phyloP scores from a whole-genome alignment of 441 rosid species.

The Eruca vesicaria region DNA sequence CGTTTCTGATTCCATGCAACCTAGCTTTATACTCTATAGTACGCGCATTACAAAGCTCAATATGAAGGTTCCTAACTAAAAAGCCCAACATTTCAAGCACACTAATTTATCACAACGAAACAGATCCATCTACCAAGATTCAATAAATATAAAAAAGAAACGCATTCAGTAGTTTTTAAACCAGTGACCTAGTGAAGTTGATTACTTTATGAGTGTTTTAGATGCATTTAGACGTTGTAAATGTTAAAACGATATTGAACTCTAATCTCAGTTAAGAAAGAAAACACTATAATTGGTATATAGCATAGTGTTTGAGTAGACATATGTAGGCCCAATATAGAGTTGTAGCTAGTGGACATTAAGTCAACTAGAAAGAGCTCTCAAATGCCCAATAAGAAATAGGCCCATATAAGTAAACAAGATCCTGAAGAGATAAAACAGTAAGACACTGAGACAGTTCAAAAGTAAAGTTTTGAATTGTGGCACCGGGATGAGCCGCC shows the following conservation, averaged over 20 bases:
- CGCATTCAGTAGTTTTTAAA: slow-evolving; percentile 3
- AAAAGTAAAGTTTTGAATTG: background rate
- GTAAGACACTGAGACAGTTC: background rate
- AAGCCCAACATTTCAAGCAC: background rate
- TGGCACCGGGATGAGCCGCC: background rate
- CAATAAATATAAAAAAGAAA: background rate
- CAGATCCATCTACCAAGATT: background rate
- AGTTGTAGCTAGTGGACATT: background rate
- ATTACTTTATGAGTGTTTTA: background rate
- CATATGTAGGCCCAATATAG: background rate
- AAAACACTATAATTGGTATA: background rate
- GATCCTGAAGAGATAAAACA: background rate
- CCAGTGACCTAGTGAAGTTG: slow-evolving; percentile 57
- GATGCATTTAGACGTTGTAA: background rate
- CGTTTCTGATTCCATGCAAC: too few relatives aligned
- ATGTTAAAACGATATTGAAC: background rate
- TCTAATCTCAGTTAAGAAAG: background rate
- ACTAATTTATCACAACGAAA: background rate
- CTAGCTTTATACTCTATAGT: too few relatives aligned
- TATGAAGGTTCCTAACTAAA: background rate
- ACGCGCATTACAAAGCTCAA: background rate
- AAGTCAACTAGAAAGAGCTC: background rate
- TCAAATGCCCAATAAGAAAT: background rate
- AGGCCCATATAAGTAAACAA: background rate
- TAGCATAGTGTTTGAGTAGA: background rate